Conservation (phyloP, 495 filamentous ascomycete genomes). For the Penicillium steckii region DNA sequence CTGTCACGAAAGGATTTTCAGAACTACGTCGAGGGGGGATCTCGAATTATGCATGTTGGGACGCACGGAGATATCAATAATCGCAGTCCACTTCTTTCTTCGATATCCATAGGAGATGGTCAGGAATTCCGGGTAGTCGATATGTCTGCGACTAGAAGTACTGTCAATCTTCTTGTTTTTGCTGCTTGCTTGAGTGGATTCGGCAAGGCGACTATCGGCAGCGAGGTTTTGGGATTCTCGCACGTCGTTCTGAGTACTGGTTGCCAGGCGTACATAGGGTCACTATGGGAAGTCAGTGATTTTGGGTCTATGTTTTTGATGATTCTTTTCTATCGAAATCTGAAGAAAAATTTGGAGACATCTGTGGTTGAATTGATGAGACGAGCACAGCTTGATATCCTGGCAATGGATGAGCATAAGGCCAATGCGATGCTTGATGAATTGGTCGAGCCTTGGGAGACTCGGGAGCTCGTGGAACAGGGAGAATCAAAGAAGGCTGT, state of each 20-base stretch:
- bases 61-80: slow-evolving; percentile 27
- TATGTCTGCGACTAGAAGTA: slow-evolving; percentile 25
- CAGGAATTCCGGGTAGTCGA: slow-evolving; percentile 31
- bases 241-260: slow-evolving; percentile 29
- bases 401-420: slow-evolving; percentile 21
- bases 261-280: slow-evolving; percentile 30
- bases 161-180: slow-evolving; percentile 29
- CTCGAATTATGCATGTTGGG: slow-evolving; percentile 28
- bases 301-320: slow-evolving; percentile 33
- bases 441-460: slow-evolving; percentile 7
- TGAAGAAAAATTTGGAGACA: slow-evolving; percentile 10
- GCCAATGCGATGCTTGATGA: slow-evolving; percentile 19
- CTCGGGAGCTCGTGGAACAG: slow-evolving; percentile 10
- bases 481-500: slow-evolving; percentile 4
- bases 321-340: slow-evolving; percentile 29
- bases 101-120: slow-evolving; percentile 24
- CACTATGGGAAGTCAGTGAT: slow-evolving; percentile 31
- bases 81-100: slow-evolving; percentile 28
- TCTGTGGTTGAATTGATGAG: slow-evolving; percentile 19
- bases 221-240: slow-evolving; percentile 30
- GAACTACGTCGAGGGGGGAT: slow-evolving; percentile 20
- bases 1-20: slow-evolving; percentile 22
- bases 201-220: slow-evolving; percentile 24
- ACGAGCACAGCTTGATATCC: slow-evolving; percentile 22
- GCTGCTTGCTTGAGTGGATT: slow-evolving; percentile 31